Conservation (phyloP, 2,329 filamentous ascomycete genomes). For the Epichloe typhina region DNA sequence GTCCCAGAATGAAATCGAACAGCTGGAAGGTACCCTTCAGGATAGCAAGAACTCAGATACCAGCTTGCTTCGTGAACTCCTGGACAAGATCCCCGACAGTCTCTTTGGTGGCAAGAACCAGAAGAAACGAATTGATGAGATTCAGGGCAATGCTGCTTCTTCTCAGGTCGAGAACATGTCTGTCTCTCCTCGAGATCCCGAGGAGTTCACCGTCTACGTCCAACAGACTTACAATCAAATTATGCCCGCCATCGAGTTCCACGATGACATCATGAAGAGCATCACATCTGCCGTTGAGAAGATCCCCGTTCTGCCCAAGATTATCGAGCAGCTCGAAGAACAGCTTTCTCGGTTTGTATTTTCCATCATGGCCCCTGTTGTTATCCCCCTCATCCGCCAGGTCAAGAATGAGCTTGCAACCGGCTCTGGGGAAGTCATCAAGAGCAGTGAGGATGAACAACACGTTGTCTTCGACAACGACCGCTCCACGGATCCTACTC, state of each 20-base stretch:
- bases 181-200: slow-evolving; percentile 66
- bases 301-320: slow-evolving; percentile 71
- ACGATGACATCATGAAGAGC: slow-evolving; percentile 72
- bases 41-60: slow-evolving; percentile 51
- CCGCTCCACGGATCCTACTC: slow-evolving; percentile 65
- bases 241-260: slow-evolving; percentile 81
- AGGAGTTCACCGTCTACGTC: slow-evolving; percentile 71
- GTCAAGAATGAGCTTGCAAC: slow-evolving; percentile 78
- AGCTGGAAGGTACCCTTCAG: slow-evolving; percentile 72
- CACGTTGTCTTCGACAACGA: slow-evolving; percentile 78
- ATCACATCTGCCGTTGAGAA: slow-evolving; percentile 70
- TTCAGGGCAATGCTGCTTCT: slow-evolving; percentile 61
- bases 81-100: slow-evolving; percentile 70
- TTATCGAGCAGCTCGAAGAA: slow-evolving; percentile 77
- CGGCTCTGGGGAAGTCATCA: slow-evolving; percentile 76
- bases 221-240: slow-evolving; percentile 63
- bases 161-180: slow-evolving; percentile 63
- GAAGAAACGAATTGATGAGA: slow-evolving; percentile 61
- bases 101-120: slow-evolving; percentile 66
- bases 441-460: slow-evolving; percentile 73
- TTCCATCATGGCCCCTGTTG: slow-evolving; percentile 76
- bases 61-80: slow-evolving; percentile 63
- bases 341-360: slow-evolving; percentile 85
- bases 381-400: slow-evolving; percentile 74
- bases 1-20: slow-evolving; percentile 80